phyloP scores from a whole-genome alignment of 2,329 filamentous ascomycete species.

The Didymella segeticola region DNA sequence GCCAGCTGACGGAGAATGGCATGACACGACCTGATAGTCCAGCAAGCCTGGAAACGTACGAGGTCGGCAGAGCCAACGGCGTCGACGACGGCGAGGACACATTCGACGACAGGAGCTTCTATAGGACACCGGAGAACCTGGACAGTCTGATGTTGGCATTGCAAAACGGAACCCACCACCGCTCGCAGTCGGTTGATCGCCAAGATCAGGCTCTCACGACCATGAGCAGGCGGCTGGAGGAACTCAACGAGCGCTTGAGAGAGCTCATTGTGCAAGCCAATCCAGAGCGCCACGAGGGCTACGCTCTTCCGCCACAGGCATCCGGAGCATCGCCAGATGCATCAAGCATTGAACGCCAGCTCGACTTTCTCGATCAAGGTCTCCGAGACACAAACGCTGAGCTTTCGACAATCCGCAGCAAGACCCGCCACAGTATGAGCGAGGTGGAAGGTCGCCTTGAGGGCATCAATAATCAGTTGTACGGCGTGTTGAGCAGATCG shows the following conservation, averaged over 20 bases:
- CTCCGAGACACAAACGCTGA: conserved; percentile 67
- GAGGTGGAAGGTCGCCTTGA: conserved; percentile 51
- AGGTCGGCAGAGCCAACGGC: conserved; percentile 61
- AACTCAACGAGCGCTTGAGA: conserved; percentile 70
- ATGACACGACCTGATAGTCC: conserved; percentile 70
- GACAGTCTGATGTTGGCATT: conserved; percentile 56
- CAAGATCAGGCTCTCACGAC: conserved; percentile 62
- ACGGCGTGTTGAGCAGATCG: conserved; percentile 52
- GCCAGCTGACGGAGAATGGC: conserved; percentile 45
- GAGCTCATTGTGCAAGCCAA: conserved; percentile 71
- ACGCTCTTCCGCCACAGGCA: conserved; percentile 37
- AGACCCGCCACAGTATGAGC: conserved; percentile 36
- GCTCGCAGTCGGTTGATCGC: conserved; percentile 34
- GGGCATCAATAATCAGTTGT: conserved; percentile 68
- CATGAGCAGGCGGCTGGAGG: conserved; percentile 71
- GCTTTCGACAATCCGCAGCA: conserved; percentile 50
- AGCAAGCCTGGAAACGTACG: conserved; percentile 76
- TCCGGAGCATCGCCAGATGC: conserved; percentile 27
- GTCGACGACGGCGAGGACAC: conserved; percentile 62
- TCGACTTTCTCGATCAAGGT: conserved; percentile 74
- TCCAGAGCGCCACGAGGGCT: conserved; percentile 53
- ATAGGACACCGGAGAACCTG: conserved; percentile 70
- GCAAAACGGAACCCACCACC: conserved; percentile 46
- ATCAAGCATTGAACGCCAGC: conserved; percentile 59
- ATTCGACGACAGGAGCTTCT: conserved; percentile 80